phyloP scores from a whole-genome alignment of 2,329 filamentous ascomycete species.

The Zarea fungicola region DNA sequence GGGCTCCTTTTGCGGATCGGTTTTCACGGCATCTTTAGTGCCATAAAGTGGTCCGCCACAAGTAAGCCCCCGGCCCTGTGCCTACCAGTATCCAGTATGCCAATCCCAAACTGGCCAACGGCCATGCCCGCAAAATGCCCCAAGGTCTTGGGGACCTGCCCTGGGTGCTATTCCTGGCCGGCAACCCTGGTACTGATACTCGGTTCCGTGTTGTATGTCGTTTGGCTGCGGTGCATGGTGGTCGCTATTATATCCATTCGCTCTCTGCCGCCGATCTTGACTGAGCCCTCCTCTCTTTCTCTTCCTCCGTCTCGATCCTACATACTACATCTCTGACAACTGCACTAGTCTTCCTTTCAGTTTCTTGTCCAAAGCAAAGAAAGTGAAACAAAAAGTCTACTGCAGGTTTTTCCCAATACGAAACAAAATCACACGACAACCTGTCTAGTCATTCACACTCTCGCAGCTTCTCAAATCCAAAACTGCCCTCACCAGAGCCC shows the following conservation, averaged over 20 bases:
- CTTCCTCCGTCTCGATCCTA: not conserved
- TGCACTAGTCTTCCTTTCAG: not conserved
- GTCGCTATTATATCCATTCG: constrained; percentile 14
- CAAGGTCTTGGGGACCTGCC: constrained; percentile 11
- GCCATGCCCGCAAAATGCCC: constrained; percentile 9
- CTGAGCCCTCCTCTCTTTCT: not conserved
- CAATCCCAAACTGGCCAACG: constrained; percentile 11
- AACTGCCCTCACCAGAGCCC: too few species aligned
- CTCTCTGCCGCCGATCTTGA: constrained; percentile 4
- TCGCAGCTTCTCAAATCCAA: too few species aligned
- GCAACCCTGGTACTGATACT: too few species aligned
- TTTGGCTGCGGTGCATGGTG: too few species aligned
- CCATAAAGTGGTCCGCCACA: constrained; percentile 6
- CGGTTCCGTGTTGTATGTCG: too few species aligned
- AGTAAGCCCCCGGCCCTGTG: constrained; percentile 11
- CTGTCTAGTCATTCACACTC: too few species aligned
- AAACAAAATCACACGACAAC: too few species aligned
- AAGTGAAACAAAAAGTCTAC: too few species aligned
- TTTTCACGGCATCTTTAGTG: constrained; percentile 15
- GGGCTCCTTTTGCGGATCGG: constrained; percentile 9
- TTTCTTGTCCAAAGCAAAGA: not conserved
- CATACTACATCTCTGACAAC: not conserved
- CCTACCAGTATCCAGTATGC: too few species aligned
- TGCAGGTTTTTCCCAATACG: not conserved
- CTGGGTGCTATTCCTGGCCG: too few species aligned